phyloP scores from a whole-genome alignment of 306 rosid genomes.

The Lathyrus aphaca region DNA sequence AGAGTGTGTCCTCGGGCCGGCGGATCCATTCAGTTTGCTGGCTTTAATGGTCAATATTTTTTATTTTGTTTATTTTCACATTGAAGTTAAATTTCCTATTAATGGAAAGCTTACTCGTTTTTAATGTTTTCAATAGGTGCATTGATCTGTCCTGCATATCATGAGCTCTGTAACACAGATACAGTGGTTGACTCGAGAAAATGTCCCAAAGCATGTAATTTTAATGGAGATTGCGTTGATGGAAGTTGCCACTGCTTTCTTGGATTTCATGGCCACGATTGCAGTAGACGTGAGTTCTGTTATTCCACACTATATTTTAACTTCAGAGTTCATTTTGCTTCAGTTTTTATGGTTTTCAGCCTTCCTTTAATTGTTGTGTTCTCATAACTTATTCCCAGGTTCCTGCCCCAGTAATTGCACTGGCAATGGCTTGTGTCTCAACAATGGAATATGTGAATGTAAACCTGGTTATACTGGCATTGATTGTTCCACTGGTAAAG shows the following conservation, averaged over 20 bases:
- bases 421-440: slow-evolving; percentile 75
- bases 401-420: slow-evolving; percentile 74
- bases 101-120: slow-evolving; percentile 30
- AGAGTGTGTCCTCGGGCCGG: slow-evolving; percentile 84
- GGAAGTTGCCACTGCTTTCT: slow-evolving; percentile 83
- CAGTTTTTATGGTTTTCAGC: neutral
- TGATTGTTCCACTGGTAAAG: slow-evolving; percentile 82
- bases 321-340: slow-evolving; percentile 6
- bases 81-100: slow-evolving; percentile 3
- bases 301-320: slow-evolving; percentile 25
- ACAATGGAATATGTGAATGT: slow-evolving; percentile 80
- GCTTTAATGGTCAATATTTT: slow-evolving; percentile 70
- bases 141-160: slow-evolving; percentile 80
- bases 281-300: slow-evolving; percentile 70
- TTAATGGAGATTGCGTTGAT: slow-evolving; percentile 85
- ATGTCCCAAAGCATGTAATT: slow-evolving; percentile 79
- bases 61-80: slow-evolving; percentile 28
- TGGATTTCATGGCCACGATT: slow-evolving; percentile 79
- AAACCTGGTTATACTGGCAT: slow-evolving; percentile 75
- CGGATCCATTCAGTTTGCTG: slow-evolving; percentile 79
- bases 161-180: slow-evolving; percentile 72
- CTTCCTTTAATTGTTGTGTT: slow-evolving; percentile 19
- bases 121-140: slow-evolving; percentile 59
- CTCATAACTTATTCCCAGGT: slow-evolving; percentile 49
- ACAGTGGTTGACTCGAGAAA: slow-evolving; percentile 56